Evolutionary conservation across 306 rosid genomes (phyloP).

Genomic region (Heteromeles arbutifolia): DNA sequence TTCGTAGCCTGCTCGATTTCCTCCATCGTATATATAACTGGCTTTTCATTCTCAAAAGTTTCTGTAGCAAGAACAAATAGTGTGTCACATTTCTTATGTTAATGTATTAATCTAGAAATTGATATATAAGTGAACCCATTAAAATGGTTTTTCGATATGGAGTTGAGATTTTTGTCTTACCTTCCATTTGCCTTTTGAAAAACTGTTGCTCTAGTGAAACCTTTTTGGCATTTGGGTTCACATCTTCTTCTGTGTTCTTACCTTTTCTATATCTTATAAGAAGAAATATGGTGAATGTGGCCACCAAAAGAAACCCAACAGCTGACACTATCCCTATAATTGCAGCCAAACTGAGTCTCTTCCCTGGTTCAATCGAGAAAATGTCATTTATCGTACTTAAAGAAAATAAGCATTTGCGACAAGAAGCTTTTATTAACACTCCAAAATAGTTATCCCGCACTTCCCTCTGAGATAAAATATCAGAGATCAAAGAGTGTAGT

Average conservation of each 20-base stretch:
- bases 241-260: slow-evolving; percentile 2
- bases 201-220: slow-evolving; percentile 6
- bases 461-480: no score
- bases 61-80: background rate
- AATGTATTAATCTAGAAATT: background rate
- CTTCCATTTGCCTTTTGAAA: slow-evolving; percentile 12
- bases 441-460: background rate
- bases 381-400: background rate
- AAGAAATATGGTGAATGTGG: background rate
- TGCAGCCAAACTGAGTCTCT: background rate
- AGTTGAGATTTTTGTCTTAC: background rate
- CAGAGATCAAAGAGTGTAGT: background rate
- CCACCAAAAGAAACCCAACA: background rate
- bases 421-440: background rate
- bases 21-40: slow-evolving; percentile 11
- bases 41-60: slow-evolving; percentile 10
- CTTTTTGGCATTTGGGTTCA: background rate
- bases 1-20: slow-evolving; percentile 2
- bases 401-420: background rate
- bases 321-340: background rate
- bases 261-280: background rate
- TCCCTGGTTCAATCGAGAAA: background rate
- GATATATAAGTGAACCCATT: background rate
- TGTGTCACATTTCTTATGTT: background rate
- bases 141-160: background rate